Percentiles rank a stretch among this genome's conserved stretches.
phyloP scores from a whole-genome alignment of 257 asterid species.

The Solanum rostratum region DNA sequence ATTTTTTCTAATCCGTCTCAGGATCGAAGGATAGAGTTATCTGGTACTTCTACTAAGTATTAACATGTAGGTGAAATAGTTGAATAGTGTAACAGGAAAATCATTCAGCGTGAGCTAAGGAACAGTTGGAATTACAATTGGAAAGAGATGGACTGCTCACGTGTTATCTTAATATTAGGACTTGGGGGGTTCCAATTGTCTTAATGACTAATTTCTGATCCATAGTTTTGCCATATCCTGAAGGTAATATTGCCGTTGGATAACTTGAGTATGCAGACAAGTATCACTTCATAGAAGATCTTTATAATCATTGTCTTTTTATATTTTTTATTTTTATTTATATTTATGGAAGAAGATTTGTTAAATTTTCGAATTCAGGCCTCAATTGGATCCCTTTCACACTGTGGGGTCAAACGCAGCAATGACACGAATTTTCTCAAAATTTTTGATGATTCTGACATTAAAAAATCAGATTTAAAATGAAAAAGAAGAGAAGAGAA shows the following conservation, averaged over 20 bases:
- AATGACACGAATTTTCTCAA: background rate
- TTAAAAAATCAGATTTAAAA: background rate
- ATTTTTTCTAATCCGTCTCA: background rate
- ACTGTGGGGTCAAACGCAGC: background rate
- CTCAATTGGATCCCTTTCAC: background rate
- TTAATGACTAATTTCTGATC: background rate
- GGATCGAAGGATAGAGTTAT: background rate
- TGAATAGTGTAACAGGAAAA: background rate
- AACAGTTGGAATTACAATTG: background rate
- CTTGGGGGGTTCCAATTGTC: background rate
- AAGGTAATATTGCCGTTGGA: constrained; percentile 1
- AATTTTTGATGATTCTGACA: background rate
- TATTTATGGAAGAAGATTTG: background rate
- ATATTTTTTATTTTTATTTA: background rate
- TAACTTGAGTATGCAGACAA: background rate
- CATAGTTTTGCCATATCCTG: background rate
- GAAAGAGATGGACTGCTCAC: background rate
- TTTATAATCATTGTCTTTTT: background rate
- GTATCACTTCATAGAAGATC: background rate
- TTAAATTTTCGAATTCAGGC: background rate
- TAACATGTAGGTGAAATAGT: background rate
- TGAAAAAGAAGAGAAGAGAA: background rate
- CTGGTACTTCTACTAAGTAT: background rate
- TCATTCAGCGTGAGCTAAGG: background rate
- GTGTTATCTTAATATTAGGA: background rate